phyloP scores from a whole-genome alignment of 345 rosid genomes.

The Schrenkiella parvula region DNA sequence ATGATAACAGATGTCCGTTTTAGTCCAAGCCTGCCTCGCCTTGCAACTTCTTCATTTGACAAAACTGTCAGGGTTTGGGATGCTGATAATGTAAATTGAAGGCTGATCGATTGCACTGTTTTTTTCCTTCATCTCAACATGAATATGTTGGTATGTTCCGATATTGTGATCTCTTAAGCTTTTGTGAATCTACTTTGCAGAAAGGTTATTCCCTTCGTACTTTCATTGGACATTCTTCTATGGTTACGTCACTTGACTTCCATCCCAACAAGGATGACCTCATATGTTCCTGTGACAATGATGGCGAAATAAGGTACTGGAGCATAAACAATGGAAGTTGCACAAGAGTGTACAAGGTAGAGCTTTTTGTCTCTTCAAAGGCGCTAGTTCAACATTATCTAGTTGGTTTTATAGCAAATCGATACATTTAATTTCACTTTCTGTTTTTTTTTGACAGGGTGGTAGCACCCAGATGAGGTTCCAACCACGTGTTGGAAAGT shows the following conservation, averaged over 20 bases:
- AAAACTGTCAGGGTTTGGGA: slow-evolving; percentile 99
- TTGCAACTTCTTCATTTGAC: slow-evolving; percentile 96
- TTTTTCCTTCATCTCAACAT: not conserved
- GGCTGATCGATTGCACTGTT: not conserved
- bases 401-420: not conserved
- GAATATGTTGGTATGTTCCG: not conserved
- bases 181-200: slow-evolving; percentile 46
- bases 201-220: slow-evolving; percentile 77
- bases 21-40: slow-evolving; percentile 82
- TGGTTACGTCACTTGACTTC: slow-evolving; percentile 84
- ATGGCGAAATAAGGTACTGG: slow-evolving; percentile 95
- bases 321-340: slow-evolving; percentile 80
- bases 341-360: slow-evolving; percentile 77
- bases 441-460: slow-evolving; percentile 45
- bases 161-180: slow-evolving; percentile 4
- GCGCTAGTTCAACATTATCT: not conserved
- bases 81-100: slow-evolving; percentile 74
- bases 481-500: slow-evolving; percentile 85
- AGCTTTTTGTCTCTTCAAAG: not conserved
- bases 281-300: slow-evolving; percentile 88
- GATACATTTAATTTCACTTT: not conserved
- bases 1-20: slow-evolving; percentile 93
- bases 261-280: slow-evolving; percentile 90
- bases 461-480: slow-evolving; percentile 81
- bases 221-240: slow-evolving; percentile 69